phyloP scores from a whole-genome alignment of 371 early-diverging fungal genomes.

The Cokeromyces recurvatus region DNA sequence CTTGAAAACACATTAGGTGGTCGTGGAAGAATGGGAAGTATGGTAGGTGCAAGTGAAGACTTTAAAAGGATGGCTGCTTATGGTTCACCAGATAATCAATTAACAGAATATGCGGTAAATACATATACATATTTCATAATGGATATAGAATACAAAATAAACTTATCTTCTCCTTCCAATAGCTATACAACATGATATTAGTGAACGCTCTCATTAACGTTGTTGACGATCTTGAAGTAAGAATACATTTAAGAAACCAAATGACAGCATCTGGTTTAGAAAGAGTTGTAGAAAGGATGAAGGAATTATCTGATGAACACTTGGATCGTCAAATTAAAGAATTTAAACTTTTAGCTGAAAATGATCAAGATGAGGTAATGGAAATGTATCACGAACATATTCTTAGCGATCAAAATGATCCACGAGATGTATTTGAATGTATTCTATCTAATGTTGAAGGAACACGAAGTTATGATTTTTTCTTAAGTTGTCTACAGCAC shows the following conservation, averaged over 20 bases:
- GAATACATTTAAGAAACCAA: constrained; percentile 77
- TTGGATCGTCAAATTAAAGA: constrained; percentile 73
- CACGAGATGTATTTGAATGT: constrained; percentile 75
- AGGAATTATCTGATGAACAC: constrained; percentile 59
- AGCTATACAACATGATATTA: constrained; percentile 75
- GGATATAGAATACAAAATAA: not conserved
- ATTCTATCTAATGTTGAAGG: constrained; percentile 70
- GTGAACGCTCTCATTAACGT: constrained; percentile 82
- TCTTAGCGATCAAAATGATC: constrained; percentile 74
- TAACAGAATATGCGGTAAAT: constrained; percentile 68
- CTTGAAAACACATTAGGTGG: constrained; percentile 70
- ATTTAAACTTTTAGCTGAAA: constrained; percentile 67
- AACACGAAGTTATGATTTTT: constrained; percentile 72
- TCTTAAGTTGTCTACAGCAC: constrained; percentile 76
- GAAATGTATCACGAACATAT: constrained; percentile 75
- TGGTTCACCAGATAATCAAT: constrained; percentile 62
- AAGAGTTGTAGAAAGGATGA: constrained; percentile 70
- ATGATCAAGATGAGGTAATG: constrained; percentile 74
- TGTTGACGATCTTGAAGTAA: constrained; percentile 71
- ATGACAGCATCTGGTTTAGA: constrained; percentile 71
- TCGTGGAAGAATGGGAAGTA: constrained; percentile 79
- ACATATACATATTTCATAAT: not conserved
- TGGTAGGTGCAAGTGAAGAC: constrained; percentile 78
- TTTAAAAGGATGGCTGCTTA: constrained; percentile 57
- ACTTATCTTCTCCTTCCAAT: not conserved